Percentiles rank a stretch among this genome's conserved stretches.
Conservation (phyloP, 2,329 filamentous ascomycete species). For the Cryoendolithus antarcticus region DNA sequence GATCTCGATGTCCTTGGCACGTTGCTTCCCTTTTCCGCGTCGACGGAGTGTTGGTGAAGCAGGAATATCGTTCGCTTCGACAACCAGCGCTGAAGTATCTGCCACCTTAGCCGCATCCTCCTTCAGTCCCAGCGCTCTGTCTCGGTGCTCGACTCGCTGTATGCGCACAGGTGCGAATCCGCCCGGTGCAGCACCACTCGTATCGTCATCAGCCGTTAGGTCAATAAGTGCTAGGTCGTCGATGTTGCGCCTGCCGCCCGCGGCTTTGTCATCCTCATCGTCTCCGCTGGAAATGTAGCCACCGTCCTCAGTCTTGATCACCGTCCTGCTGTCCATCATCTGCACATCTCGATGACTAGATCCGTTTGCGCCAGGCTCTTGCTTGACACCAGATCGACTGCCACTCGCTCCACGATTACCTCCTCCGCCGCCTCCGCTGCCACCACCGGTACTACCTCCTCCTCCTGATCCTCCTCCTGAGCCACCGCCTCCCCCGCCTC, state of each 20-base stretch:
- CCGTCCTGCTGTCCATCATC: slow-evolving; percentile 9
- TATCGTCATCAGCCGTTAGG: slow-evolving; percentile 31
- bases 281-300: slow-evolving; percentile 38
- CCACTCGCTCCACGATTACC: no score
- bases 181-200: slow-evolving; percentile 12
- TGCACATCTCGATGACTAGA: slow-evolving; percentile 4
- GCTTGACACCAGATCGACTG: no score
- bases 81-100: slow-evolving; percentile 10
- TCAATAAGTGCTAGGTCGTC: slow-evolving; percentile 46
- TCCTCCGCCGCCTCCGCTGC: no score
- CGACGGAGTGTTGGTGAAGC: slow-evolving; percentile 1
- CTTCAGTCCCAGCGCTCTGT: slow-evolving; percentile 40
- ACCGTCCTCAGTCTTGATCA: slow-evolving; percentile 22
- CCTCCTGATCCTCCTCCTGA: slow-evolving; percentile 17
- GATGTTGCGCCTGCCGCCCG: slow-evolving; percentile 39
- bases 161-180: slow-evolving; percentile 42
- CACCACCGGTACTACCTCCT: not conserved
- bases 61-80: not conserved
- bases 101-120: slow-evolving; percentile 20
- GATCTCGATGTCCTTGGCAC: slow-evolving; percentile 30
- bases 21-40: slow-evolving; percentile 24
- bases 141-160: slow-evolving; percentile 42
- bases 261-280: slow-evolving; percentile 37
- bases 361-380: no score
- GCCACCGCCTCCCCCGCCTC: slow-evolving; percentile 14